Base-by-base conservation (phyloP, 225 moss, liverwort and hornwort species). In the Asterella californica region DNA sequence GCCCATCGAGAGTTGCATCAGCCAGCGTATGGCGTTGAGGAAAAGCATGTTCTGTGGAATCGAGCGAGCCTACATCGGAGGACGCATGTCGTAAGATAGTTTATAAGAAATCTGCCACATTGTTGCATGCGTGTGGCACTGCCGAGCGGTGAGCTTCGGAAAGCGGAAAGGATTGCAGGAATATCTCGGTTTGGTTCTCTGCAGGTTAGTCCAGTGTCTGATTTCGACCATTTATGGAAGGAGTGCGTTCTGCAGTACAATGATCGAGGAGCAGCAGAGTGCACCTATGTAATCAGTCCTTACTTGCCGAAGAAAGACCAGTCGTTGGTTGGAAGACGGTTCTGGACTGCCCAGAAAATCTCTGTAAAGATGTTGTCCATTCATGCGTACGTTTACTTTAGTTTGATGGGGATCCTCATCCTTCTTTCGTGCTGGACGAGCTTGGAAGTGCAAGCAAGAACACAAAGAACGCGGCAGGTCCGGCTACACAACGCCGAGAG, bases 361-460 rank as follows among this genome's bases (percentile, higher is more conserved):
- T 62, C 64, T 7, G 77, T 46, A 54, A 84, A 66, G 84, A 84
- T 84, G 85, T 75, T 81, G 60, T 70, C 81, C 38, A 81, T 81
- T 29, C 85, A 85, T 34, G 79, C 79, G 0, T 85, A 85, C 54
- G 79, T 79, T 17, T 85, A 78, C 76, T 82, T 80, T 32, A 82
- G 76, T 77, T 49, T 82, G 37, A 79, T 82, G 76, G 82, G 82
- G 49, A 77, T 80, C 48, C 71, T 85, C 63, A 80, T 85, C 72
- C 71, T 85, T 59, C 64, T 85, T 15, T 82, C 82, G 25, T 85
- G 82, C 76, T 82, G 82, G 82, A 85, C 85, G 76, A 82, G 82
- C 34, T 72, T 85, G 53, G 85, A 85, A 72, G 85, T 85, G 71
- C 82, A 85, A 82, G 85, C 85, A 72, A 82, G 85, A 77, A 75